Evolutionary conservation across 169 alveolate species (phyloP), one percentile per base, ranked within the genome.

Genomic region (Eimeria sp.): DNA sequence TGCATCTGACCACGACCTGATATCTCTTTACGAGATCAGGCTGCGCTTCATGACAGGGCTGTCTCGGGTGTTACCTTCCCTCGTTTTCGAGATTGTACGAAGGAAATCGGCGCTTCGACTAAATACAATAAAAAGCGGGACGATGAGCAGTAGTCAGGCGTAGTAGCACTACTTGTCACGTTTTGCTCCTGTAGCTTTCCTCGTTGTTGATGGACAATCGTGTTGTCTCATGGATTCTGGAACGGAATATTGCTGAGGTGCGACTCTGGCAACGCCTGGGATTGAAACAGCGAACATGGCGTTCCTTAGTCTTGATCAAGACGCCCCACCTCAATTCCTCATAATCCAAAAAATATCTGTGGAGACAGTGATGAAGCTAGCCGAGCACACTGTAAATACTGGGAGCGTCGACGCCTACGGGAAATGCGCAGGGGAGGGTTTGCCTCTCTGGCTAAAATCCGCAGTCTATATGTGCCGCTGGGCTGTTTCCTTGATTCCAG

Each of bases 361-460:
- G 96, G 98, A 18, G 99, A 98, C 98, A 95, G 97, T 97, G 49
- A 98, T 98, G 20, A 97, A 90, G 83, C 96, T 98, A 89, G 98
- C 99, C 2, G 98, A 97, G 80, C 99, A 98, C 93, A 95, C 97
- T n/a, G 98, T 98, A 34, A 98, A 98, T 89, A 98, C 99, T 51
- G 99, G 98, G 89, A 97, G 98, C 84, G 98, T 98, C 34, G 97
- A 98, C 57, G 97, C 98, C 40, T 97, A 96, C 61, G 96, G 96
- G 72, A 96, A 97, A 78, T 98, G 98, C 94, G 88, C 84, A 14
- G 99, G 97, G 89, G 99, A 99, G 90, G 99, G 99, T 43, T 99
- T 99, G 99, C 99, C 99, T 5, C 49, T 9, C 14, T 30, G 80
- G 22, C 80, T 30, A 27, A 13, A 9, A 30, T 30, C 5, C 49